Evolutionary conservation across 2,329 filamentous ascomycete species (phyloP).

Genomic region (Phaeophleospora eucalypticola): DNA sequence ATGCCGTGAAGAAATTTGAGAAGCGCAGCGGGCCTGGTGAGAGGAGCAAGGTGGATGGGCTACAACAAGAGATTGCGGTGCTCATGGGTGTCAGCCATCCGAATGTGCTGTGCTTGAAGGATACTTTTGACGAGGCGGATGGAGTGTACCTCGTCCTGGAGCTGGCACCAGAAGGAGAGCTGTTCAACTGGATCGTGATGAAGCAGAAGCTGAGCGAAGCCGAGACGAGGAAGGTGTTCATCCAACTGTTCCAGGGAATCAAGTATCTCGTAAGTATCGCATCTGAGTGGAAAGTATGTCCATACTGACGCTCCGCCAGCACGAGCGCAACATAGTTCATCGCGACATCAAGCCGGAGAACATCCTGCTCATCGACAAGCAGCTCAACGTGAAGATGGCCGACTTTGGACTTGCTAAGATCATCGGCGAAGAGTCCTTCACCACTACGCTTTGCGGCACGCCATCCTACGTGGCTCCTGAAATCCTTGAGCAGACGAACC

Average conservation of each 20-base stretch:
- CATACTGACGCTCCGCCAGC: conserved; percentile 52
- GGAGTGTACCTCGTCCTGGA: conserved; percentile 90
- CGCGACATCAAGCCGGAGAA: conserved; percentile 98
- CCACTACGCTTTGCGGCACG: conserved; percentile 91
- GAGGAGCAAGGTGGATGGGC: conserved; percentile 72
- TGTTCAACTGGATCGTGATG: conserved; percentile 92
- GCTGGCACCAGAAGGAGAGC: conserved; percentile 83
- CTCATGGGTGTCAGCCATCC: conserved; percentile 96
- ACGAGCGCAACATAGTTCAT: conserved; percentile 95
- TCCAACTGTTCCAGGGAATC: conserved; percentile 85
- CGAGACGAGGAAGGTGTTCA: conserved; percentile 81
- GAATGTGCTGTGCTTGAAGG: conserved; percentile 86
- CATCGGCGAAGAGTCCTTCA: conserved; percentile 97
- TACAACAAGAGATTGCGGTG: conserved; percentile 94
- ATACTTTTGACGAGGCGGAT: conserved; percentile 87
- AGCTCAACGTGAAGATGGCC: conserved; percentile 82
- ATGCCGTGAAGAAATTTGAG: conserved; percentile 92
- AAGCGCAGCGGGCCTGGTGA: conserved; percentile 80
- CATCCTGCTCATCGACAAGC: conserved; percentile 80
- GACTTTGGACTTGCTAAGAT: conserved; percentile 98
- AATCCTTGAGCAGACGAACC: conserved; percentile 75
- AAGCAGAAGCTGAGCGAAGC: conserved; percentile 82
- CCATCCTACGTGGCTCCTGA: conserved; percentile 88
- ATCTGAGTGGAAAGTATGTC: not conserved
- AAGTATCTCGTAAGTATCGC: conserved; percentile 76